Evolutionary conservation across 495 filamentous ascomycete species (phyloP), one percentile per base, ranked within the genome.

Genomic region (Aspergillus diversus): DNA sequence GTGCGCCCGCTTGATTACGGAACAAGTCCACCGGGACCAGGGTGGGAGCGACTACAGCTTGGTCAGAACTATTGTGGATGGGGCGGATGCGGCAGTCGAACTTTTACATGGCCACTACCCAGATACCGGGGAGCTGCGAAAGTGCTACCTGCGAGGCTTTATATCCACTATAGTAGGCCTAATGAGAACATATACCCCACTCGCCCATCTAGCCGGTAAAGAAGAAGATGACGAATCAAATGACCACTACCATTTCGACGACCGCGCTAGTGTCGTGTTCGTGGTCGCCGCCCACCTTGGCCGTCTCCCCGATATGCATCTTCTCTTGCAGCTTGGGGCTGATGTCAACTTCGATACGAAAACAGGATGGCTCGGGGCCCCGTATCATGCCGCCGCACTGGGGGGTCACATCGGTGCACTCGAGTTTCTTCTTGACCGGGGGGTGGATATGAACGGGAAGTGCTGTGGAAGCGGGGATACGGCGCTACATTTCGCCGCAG

Each of bases 401-500:
- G 6, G 39, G 7, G 39, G 39, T 8, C 7, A 9, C 7, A n/a
- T 43, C n/a, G 39, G 39, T 43, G 39, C 39, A 4, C 4, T 43
- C n/a, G 4, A 43, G 7, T 7, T 43, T 7, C 39, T 43, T n/a
- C 0, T 43, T 0, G 6, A 43, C 7, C 3, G 39, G 39, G 39
- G 39, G 9, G n/a, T 43, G 3, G 39, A 43, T 8, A 5, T 43
- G 4, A 43, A 43, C n/a, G 39, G 4, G 1, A 43, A 8, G 39
- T 4, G 39, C 21, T 27, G 21, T 27, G 32, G 16, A 13, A 37
- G 39, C 17, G 9, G 53, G 33, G 33, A 55, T n/a, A 55, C 53
- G 0, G 53, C 53, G 13, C 53, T 55, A 9, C 53, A 55, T 16
- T 37, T 15, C 35, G 53, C 53, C 1, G 53, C 53, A 35, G 9